Evolutionary conservation across 441 rosid species (phyloP).

Genomic region (Gossypium armourianum): DNA sequence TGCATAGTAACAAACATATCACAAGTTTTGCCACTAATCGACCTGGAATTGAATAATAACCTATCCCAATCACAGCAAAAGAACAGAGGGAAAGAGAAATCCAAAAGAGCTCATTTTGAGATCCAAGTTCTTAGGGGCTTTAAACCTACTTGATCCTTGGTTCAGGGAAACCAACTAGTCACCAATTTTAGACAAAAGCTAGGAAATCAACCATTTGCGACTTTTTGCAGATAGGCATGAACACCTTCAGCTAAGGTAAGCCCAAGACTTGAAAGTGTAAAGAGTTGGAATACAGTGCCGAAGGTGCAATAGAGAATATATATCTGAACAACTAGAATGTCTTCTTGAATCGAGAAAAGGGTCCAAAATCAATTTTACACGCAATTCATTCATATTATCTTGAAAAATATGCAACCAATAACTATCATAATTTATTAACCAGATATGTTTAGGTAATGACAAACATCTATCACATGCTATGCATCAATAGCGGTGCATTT

Average conservation of each 20-base stretch:
- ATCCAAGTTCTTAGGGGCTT: neutral
- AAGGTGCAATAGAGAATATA: neutral
- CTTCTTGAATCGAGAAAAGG: neutral
- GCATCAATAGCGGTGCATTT: neutral
- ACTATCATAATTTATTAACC: neutral
- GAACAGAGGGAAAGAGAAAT: too few relatives aligned
- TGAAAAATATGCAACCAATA: neutral
- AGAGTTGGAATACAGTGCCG: neutral
- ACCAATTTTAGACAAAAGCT: neutral
- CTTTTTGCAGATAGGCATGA: neutral
- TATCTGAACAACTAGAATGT: neutral
- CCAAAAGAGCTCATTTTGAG: too few relatives aligned
- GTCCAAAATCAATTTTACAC: neutral
- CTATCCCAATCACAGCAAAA: too few relatives aligned
- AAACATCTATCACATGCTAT: neutral
- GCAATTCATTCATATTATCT: neutral
- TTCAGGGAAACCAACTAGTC: neutral
- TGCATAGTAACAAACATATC: neutral
- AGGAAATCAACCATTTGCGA: neutral
- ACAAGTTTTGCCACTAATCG: too few relatives aligned
- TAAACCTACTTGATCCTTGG: neutral
- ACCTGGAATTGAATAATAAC: too few relatives aligned
- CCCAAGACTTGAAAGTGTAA: neutral
- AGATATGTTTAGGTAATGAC: neutral
- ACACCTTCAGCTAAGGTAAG: neutral